These are phyloP conservation scores for Asterella californica DNA, from an alignment of 225 moss, liverwort and hornwort species.

Conservation along the genomic window DNA sequence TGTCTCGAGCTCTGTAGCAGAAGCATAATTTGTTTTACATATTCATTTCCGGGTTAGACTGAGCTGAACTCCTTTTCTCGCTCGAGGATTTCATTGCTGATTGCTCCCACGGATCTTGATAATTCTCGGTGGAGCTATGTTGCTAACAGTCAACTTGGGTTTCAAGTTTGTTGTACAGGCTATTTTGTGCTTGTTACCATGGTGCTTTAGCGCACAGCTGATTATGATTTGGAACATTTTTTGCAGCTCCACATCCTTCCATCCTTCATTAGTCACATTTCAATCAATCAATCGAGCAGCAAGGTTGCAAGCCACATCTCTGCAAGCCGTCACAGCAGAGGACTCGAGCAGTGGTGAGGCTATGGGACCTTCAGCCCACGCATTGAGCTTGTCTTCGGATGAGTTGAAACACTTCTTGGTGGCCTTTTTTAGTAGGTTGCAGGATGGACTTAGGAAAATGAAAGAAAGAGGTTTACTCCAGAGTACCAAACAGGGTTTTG, in stretches of 20 bases:
- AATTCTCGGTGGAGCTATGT: too few species aligned
- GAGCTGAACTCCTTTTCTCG: neutral
- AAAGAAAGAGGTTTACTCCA: conserved; percentile 73
- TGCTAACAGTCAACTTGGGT: too few species aligned
- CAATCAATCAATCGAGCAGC: conserved; percentile 8
- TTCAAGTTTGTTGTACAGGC: neutral
- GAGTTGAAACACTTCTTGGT: conserved; percentile 59
- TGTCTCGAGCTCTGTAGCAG: neutral
- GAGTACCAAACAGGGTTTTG: conserved; percentile 61
- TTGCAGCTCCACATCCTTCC: conserved; percentile 25
- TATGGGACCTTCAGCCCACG: conserved; percentile 53
- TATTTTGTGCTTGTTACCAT: neutral
- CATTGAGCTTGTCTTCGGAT: conserved; percentile 49
- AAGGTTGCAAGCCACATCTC: conserved; percentile 61
- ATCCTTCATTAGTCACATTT: neutral
- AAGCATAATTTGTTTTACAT: neutral
- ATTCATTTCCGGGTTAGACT: neutral
- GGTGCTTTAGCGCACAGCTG: neutral
- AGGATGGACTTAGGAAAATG: conserved; percentile 63
- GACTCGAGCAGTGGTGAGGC: conserved; percentile 66
- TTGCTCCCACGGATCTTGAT: neutral
- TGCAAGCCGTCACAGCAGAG: conserved; percentile 68
- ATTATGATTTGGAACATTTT: neutral
- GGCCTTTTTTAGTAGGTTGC: conserved; percentile 57
- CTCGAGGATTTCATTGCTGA: neutral